Base-by-base conservation (phyloP, 169 alveolate genomes). In the Prorocentrum cordatum region DNA sequence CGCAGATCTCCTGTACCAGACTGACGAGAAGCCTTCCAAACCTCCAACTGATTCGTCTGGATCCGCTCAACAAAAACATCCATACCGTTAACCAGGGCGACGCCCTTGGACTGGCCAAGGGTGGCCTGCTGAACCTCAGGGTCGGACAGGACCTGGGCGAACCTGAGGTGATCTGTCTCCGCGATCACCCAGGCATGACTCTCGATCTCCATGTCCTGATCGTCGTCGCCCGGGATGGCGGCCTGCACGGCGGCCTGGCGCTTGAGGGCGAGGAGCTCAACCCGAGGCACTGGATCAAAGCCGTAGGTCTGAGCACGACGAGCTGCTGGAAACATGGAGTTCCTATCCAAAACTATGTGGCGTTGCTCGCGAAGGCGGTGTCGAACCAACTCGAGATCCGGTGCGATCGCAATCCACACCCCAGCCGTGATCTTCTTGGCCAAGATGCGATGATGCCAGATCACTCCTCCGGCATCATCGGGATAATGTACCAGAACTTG, bases 381-480 rank as follows among this genome's bases (percentile, higher is more conserved):
- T 12, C 70, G 50, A 33, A 32, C 54, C 26, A 73, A 32, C 22
- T 73, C 85, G 6, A 3, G 54, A n/a, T 73, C 85, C 0, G 85
- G 85, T 1, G 85, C 47, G 4, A 73, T 7, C 3, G 38, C 5
- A 24, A 73, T 45, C 85, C 85, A 73, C 26, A 47, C 54, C n/a
- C 68, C 68, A 0, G 38, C 85, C 0, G 27, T 62, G 2, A 73
- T 58, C 2, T 70, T 31, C 14, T 73, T 67, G 1, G 47, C 36
- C 12, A 73, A 29, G 5, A 73, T 6, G 32, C 85, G 4, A 35
- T 73, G 85, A n/a, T 73, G 85, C 85, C 85, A 73, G 0, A 14
- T 3, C 70, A 73, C 31, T 2, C 70, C 70, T 20, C 10, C n/a
- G 4, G 24, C 35, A 47, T 73, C 85, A 22, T 42, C 33, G 12